Percentiles rank a stretch among this genome's conserved stretches.
These are phyloP conservation scores for Apium graveolens DNA, from an alignment of 129 eudicot genomes.

Conservation along the genomic window DNA sequence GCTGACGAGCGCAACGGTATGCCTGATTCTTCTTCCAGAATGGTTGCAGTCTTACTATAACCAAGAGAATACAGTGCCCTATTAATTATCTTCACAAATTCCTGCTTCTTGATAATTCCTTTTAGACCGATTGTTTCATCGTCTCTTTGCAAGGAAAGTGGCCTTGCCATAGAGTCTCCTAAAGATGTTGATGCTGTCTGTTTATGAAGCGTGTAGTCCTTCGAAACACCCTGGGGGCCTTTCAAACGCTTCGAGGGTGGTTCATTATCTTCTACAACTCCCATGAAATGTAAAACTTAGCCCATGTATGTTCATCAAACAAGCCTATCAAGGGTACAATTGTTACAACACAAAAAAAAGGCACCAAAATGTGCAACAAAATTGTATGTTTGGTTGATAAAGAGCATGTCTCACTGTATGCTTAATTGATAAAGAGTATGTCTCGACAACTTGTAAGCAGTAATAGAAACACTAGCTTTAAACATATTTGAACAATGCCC, in stretches of 20 bases:
- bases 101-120: conserved; percentile 29
- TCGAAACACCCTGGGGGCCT: conserved; percentile 16
- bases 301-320: conserved; percentile 24
- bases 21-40: conserved; percentile 32
- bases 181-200: conserved; percentile 16
- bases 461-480: background rate
- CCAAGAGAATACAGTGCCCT: conserved; percentile 30
- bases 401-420: background rate
- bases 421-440: no score
- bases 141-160: conserved; percentile 20
- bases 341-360: background rate
- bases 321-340: background rate
- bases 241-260: conserved; percentile 34
- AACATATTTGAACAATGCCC: background rate
- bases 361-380: background rate
- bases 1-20: conserved; percentile 19
- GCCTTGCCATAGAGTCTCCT: conserved; percentile 24
- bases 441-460: background rate
- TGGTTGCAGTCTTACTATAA: conserved; percentile 22
- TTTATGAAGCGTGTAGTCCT: conserved; percentile 5
- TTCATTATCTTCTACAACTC: conserved; percentile 27
- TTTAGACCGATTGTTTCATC: conserved; percentile 21
- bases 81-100: conserved; percentile 23
- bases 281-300: conserved; percentile 34
- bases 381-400: background rate